A percentile compares a stretch with the other conserved stretches of the same genome.
Evolutionary conservation across 768 basidiomycete genomes (phyloP).

Genomic region (Nidularia sp.): DNA sequence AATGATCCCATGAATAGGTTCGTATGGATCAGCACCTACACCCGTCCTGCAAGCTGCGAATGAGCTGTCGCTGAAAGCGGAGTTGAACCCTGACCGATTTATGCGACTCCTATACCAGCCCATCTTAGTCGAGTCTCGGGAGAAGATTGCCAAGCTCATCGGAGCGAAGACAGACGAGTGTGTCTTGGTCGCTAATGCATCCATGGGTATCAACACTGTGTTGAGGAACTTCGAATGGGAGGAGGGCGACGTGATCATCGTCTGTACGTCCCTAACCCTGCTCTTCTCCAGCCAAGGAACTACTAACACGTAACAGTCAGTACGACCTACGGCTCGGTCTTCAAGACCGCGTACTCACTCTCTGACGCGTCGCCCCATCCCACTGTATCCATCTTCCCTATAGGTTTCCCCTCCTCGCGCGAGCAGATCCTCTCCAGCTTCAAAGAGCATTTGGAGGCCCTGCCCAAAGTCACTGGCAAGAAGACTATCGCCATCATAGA

Average conservation of each 20-base stretch:
- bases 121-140: conserved; percentile 33
- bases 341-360: conserved; percentile 47
- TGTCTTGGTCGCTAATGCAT: conserved; percentile 60
- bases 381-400: conserved; percentile 38
- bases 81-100: conserved; percentile 57
- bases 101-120: conserved; percentile 30
- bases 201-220: conserved; percentile 63
- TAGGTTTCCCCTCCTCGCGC: conserved; percentile 56
- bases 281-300: conserved; percentile 17
- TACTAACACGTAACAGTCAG: conserved; percentile 16
- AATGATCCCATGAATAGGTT: conserved; percentile 30
- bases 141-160: conserved; percentile 47
- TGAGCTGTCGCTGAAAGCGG: conserved; percentile 35
- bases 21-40: conserved; percentile 53
- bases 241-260: conserved; percentile 61
- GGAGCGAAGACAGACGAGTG: conserved; percentile 49
- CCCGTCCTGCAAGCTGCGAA: conserved; percentile 45
- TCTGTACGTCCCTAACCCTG: conserved; percentile 35
- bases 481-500: conserved; percentile 68
- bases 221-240: conserved; percentile 66
- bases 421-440: conserved; percentile 44
- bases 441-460: conserved; percentile 27
- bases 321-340: conserved; percentile 50
- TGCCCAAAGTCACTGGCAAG: conserved; percentile 31
- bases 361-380: conserved; percentile 55